Percentiles rank a stretch among this genome's conserved stretches.
phyloP scores from a whole-genome alignment of 345 rosid species.

The Salix udensis region DNA sequence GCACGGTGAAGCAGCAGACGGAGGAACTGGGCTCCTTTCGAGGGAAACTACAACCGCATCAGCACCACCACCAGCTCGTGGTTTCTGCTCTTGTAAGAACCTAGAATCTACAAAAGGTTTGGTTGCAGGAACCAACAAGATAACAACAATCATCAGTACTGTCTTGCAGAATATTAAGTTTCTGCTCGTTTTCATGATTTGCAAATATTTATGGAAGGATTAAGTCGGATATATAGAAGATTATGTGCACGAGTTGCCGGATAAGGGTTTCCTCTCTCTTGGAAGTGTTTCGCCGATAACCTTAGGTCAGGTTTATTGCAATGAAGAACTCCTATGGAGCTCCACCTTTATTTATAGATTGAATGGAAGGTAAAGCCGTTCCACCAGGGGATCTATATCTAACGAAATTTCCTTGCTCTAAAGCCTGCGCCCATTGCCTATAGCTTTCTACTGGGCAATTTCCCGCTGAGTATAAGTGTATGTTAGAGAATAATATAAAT shows the following conservation, averaged over 20 bases:
- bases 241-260: background rate
- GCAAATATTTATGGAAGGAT: background rate
- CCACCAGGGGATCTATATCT: background rate
- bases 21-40: background rate
- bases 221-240: background rate
- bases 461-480: no score
- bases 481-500: no score
- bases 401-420: background rate
- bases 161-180: background rate
- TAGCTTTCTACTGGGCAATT: background rate
- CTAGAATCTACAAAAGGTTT: background rate
- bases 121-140: background rate
- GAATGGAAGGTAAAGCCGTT: background rate
- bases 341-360: background rate
- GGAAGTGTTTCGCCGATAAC: background rate
- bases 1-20: background rate
- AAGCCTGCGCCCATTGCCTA: background rate
- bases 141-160: background rate
- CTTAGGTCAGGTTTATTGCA: background rate
- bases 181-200: background rate
- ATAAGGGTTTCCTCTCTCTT: background rate
- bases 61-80: background rate
- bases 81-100: background rate
- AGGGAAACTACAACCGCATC: background rate
- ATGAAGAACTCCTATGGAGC: background rate